Conservation (phyloP, 441 rosid genomes). For the Bruguiera hainesii region DNA sequence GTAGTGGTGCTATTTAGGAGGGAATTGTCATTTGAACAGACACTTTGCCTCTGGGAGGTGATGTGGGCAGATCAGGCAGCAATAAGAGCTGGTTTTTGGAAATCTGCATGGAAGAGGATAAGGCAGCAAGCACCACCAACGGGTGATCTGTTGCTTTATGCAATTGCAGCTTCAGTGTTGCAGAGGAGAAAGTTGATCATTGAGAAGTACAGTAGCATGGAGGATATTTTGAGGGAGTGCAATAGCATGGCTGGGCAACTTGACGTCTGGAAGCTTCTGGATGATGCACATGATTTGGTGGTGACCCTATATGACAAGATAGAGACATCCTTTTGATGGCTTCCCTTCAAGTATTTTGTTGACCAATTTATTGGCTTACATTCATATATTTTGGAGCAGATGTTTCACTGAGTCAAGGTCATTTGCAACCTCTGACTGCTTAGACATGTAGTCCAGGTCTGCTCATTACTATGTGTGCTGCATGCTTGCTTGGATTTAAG, state of each 20-base stretch:
- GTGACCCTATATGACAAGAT: constrained; percentile 82
- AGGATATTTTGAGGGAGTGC: constrained; percentile 92
- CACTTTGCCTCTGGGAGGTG: constrained; percentile 89
- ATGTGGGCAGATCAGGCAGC: constrained; percentile 99
- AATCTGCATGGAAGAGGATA: constrained; percentile 78
- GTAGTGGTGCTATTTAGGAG: constrained; percentile 87
- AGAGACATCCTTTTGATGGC: constrained; percentile 40
- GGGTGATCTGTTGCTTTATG: constrained; percentile 79
- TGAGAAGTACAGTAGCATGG: constrained; percentile 89
- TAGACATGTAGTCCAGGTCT: too few species aligned
- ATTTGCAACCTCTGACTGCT: too few species aligned
- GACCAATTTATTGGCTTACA: too few species aligned
- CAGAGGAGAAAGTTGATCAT: constrained; percentile 86
- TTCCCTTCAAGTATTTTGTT: background rate
- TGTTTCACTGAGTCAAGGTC: too few species aligned
- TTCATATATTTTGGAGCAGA: too few species aligned
- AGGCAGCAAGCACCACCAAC: constrained; percentile 84
- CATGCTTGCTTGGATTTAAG: background rate
- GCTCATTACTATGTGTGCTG: background rate
- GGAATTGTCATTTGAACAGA: constrained; percentile 85
- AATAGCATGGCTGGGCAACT: constrained; percentile 94
- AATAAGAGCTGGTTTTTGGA: constrained; percentile 72
- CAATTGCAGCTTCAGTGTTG: constrained; percentile 83
- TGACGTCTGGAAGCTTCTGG: constrained; percentile 90
- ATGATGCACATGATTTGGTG: constrained; percentile 84